Base-by-base conservation (phyloP, 257 asterid genomes). In the Handroanthus guayacan region DNA sequence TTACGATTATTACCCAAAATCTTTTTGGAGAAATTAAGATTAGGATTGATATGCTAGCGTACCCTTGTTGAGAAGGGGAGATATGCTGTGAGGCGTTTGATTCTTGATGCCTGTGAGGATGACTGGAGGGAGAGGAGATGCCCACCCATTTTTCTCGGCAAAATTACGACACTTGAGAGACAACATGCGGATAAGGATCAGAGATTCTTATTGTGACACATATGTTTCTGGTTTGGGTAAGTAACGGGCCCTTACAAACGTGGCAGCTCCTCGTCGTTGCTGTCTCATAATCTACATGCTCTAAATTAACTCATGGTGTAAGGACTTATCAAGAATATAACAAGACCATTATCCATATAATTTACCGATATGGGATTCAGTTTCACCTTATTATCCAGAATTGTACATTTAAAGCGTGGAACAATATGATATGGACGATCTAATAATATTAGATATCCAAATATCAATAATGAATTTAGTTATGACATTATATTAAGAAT, bases 241-340 rank as follows among this genome's bases (percentile, higher is more conserved):
- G 61, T 52, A 69, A 41, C 25, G 77, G 17, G 57, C 9, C 20
- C 38, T 13, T 54, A n/a, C 56, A 17, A 25, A 74, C 79, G 79
- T 80, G 84, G 70, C 78, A 52, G 43, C 61, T 47, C 16, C n/a
- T 2, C 5, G 16, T 62, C 6, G 43, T 13, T 60, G 79, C 57
- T 67, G 54, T 50, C 61, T 74, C 78, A 39, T 45, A 17, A 39
- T 18, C 18, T 77, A 52, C 81, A 77, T 77, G 81, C 81, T n/a
- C 31, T 25, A 25, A 25, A 25, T 25, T 25, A 25, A 1, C 1
- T 25, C 31, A 25, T 0, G 31, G 1, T 25, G 1, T 25, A 25
- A 0, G 31, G 31, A 25, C 1, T 25, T 25, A 25, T 25, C 31
- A 25, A 25, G 31, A 25, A 25, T 25, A 25, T 25, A 25, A 25